Percentiles rank a stretch among this genome's conserved stretches.
Conservation (phyloP, 345 rosid genomes). For the Crucihimalaya himalaica region DNA sequence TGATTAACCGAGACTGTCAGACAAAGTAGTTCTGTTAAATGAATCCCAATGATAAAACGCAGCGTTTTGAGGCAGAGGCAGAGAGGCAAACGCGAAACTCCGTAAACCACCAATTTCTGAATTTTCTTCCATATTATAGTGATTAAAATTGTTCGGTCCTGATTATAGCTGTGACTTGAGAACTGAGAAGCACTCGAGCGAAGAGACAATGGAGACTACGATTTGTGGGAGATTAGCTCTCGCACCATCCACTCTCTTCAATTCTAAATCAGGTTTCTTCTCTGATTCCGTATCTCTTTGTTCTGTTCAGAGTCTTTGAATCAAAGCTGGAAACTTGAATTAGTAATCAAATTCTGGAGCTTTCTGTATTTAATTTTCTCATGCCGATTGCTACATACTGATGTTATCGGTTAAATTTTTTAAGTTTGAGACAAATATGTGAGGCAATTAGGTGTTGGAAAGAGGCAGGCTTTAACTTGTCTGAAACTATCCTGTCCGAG, state of each 20-base stretch:
- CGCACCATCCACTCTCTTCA: slow-evolving; percentile 64
- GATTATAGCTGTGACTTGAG: slow-evolving; percentile 16
- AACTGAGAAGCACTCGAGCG: slow-evolving; percentile 15
- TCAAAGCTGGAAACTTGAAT: slow-evolving; percentile 18
- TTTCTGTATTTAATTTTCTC: background rate
- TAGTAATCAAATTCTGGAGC: background rate
- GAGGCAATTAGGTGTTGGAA: background rate
- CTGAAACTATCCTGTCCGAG: background rate
- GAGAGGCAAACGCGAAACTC: slow-evolving; percentile 22
- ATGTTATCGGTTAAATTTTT: background rate
- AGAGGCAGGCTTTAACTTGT: background rate
- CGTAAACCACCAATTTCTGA: slow-evolving; percentile 31
- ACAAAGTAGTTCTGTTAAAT: background rate
- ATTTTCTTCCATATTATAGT: background rate
- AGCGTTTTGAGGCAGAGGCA: slow-evolving; percentile 19
- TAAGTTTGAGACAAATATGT: background rate
- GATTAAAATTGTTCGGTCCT: slow-evolving; percentile 41
- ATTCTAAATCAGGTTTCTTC: slow-evolving; percentile 57
- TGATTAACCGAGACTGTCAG: too few relatives aligned
- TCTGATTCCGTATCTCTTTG: background rate
- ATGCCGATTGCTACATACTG: background rate
- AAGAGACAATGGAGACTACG: slow-evolving; percentile 63
- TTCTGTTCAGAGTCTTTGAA: background rate
- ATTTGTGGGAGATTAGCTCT: slow-evolving; percentile 76
- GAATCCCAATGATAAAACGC: slow-evolving; percentile 20